Base-by-base conservation (phyloP, 345 rosid species). In the Gynandropsis gynandra region DNA sequence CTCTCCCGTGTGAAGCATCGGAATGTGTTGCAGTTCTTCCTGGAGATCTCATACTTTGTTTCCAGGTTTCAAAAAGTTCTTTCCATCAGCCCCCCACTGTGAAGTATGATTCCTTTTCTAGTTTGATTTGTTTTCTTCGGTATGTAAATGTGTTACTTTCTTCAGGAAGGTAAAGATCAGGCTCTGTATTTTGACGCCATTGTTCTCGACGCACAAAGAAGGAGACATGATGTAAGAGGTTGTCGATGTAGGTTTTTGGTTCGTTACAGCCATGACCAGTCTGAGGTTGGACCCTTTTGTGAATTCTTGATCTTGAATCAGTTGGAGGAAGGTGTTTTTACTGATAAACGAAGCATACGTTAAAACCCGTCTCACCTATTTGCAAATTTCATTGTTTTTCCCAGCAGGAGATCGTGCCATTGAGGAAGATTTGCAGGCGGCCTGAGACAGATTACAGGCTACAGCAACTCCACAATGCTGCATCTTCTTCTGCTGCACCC, bases 21-120 rank as follows among this genome's bases (percentile, higher is more conserved):
- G 99, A 93, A 70, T 93, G 99, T 65, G 97, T 85, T 71, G 97
- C 83, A 14, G 95, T 93, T 67, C 94, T 93, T 73, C 85, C 97
- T 1, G 97, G 95, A 61, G 99, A 93, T 69, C 89, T 85, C 62
- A 79, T 85, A 21, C 95, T 93, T 53, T 93, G 97, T 74, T 93
- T 93, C 79, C 99, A 88, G 95, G 99, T 88, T 40, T 15, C 49
- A 20, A 17, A 41, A 34, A n/a, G 11, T 48, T 8, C 18, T 16
- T 47, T 54, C 19, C 54, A 4, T 16, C 38, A 54, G 37, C 52
- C 33, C 65, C 42, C 24, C 9, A n/a, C 19, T 13, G 42, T 37
- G 17, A 49, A 9, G 41, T 37, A 29, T 52, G 19, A 56, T 17
- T 9, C 53, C 12, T 5, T 49, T 48, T 50, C 6, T 21, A 32